Conservation (phyloP, 1,139 yeast species). For the Blastobotrys buckinghamii region DNA sequence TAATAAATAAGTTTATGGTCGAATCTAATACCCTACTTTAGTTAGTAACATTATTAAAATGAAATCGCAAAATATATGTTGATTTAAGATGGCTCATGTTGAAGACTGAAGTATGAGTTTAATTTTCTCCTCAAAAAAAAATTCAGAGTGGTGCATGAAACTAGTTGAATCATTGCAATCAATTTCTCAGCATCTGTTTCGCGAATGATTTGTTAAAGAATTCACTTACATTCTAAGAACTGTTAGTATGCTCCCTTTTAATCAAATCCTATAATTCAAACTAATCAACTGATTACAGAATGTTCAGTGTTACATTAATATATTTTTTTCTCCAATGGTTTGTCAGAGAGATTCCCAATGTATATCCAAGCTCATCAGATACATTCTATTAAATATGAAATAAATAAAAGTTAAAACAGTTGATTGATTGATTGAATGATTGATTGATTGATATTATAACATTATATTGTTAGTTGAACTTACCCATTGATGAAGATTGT, state of each 20-base stretch:
- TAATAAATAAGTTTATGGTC: no score
- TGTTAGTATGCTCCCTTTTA: no score
- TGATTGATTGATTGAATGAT: no score
- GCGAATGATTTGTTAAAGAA: neutral
- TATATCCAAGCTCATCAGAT: slow-evolving; percentile 11
- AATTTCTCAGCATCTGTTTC: neutral
- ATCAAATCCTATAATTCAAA: neutral
- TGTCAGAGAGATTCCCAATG: slow-evolving; percentile 39
- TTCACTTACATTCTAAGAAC: neutral
- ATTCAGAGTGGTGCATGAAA: slow-evolving; percentile 35
- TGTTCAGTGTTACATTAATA: slow-evolving; percentile 26
- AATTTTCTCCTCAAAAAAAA: slow-evolving; percentile 24
- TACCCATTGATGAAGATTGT: no score
- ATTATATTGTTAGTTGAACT: no score
- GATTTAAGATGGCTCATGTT: slow-evolving; percentile 24
- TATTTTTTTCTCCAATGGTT: slow-evolving; percentile 27
- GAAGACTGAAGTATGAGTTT: slow-evolving; percentile 31
- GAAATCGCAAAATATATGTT: no score
- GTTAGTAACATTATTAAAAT: no score
- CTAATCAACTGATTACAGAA: no score
- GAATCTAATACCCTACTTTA: no score
- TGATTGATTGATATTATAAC: no score
- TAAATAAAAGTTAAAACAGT: neutral
- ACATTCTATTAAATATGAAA: neutral
- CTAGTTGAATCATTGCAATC: slow-evolving; percentile 25